Percentiles rank a stretch among this genome's conserved stretches.
These are phyloP conservation scores for Paecilomyces niveus DNA, from an alignment of 2,329 filamentous ascomycete species.

Conservation along the genomic window DNA sequence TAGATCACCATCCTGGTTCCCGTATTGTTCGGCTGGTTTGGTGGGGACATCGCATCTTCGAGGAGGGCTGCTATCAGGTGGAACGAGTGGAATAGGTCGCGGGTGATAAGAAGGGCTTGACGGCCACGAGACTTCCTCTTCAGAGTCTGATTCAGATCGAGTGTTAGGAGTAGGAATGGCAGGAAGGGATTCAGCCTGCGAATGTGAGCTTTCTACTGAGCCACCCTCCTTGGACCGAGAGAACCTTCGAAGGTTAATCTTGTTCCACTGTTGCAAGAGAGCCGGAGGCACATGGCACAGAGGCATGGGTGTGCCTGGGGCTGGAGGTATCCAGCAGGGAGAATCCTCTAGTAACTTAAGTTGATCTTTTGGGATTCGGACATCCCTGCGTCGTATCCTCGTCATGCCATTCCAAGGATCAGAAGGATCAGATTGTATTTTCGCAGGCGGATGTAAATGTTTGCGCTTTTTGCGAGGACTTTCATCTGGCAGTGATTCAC, in stretches of 20 bases:
- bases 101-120: constrained; percentile 9
- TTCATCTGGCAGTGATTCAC: not conserved
- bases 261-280: constrained; percentile 31
- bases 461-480: not conserved
- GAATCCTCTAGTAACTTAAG: constrained; percentile 39
- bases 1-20: not conserved
- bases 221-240: not conserved
- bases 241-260: constrained; percentile 11
- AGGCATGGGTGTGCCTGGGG: constrained; percentile 16
- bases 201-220: not conserved
- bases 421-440: constrained; percentile 1
- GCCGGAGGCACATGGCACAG: constrained; percentile 27
- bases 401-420: constrained; percentile 26
- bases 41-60: not conserved
- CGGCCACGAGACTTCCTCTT: constrained; percentile 15
- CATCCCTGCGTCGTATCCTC: constrained; percentile 35
- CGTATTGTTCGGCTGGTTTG: not conserved
- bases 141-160: constrained; percentile 9
- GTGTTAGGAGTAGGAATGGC: constrained; percentile 5
- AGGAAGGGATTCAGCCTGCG: not conserved
- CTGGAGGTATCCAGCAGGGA: constrained; percentile 35
- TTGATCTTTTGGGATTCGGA: constrained; percentile 45
- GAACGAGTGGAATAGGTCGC: constrained; percentile 11
- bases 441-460: constrained; percentile 5
- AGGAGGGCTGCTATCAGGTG: constrained; percentile 23